Percentiles rank a stretch among this genome's conserved stretches.
Evolutionary conservation across 352 stramenopile species (phyloP).

Genomic region (Phytophthora podocarpi): DNA sequence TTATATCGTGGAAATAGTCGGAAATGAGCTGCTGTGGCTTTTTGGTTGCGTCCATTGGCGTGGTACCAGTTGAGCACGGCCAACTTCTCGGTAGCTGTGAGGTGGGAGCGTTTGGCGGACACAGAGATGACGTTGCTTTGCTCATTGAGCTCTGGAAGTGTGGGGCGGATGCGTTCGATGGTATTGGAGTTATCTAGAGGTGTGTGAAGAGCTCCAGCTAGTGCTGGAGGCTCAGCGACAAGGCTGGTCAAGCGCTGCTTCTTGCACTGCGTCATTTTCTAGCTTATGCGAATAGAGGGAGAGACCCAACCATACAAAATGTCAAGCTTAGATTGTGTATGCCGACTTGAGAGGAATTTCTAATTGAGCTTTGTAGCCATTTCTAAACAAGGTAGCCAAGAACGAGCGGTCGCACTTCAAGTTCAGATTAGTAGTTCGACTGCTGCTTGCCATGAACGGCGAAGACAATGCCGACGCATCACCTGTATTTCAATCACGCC

Average conservation of each 20-base stretch:
- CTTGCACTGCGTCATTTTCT: conserved; percentile 8
- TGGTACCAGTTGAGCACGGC: conserved; percentile 18
- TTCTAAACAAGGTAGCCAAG: too few species aligned
- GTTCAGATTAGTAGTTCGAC: not conserved
- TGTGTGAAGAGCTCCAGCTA: not conserved
- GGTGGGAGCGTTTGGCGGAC: not conserved
- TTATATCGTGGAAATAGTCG: conserved; percentile 3
- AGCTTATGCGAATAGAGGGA: conserved; percentile 3
- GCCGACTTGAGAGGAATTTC: not conserved
- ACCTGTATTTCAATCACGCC: conserved; percentile 48
- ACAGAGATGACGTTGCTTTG: not conserved
- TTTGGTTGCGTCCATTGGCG: conserved; percentile 18
- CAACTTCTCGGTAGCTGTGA: conserved; percentile 7
- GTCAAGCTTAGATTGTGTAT: not conserved
- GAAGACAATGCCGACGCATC: conserved; percentile 6
- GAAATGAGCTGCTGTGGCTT: conserved; percentile 14
- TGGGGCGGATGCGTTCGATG: not conserved
- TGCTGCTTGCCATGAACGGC: conserved; percentile 1
- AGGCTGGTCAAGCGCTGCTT: too few species aligned
- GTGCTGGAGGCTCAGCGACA: not conserved
- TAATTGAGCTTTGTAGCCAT: conserved; percentile 10
- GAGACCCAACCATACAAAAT: conserved; percentile 10
- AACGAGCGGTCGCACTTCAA: conserved; percentile 6
- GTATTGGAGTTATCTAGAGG: not conserved
- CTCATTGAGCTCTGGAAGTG: not conserved